Conservation (phyloP, 2,329 filamentous ascomycete species). For the Colletotrichum musae region DNA sequence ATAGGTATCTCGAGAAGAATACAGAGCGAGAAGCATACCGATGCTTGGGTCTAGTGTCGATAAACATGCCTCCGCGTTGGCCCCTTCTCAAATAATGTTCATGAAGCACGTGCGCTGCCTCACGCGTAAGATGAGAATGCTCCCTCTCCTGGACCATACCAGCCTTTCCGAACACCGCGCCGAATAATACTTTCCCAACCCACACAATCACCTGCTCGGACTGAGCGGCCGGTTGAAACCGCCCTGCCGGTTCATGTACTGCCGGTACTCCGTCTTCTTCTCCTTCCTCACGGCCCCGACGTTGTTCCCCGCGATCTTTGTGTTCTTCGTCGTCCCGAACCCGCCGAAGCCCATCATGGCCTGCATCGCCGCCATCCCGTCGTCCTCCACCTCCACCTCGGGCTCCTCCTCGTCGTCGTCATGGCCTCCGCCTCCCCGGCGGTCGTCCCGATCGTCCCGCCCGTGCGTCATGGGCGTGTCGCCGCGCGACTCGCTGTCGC, state of each 20-base stretch:
- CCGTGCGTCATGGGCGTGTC: conserved; percentile 40
- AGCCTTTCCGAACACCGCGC: background rate
- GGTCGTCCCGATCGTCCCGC: conserved; percentile 43
- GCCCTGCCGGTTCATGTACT: conserved; percentile 93
- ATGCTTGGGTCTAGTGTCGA: background rate
- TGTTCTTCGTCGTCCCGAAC: conserved; percentile 90
- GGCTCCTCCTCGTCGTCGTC: conserved; percentile 70
- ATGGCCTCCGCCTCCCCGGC: conserved; percentile 67
- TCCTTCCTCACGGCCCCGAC: conserved; percentile 87
- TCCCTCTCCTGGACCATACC: background rate
- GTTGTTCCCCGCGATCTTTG: conserved; percentile 90
- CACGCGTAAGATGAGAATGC: too few species aligned
- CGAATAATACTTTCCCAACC: background rate
- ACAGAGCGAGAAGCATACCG: background rate
- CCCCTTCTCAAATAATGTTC: background rate
- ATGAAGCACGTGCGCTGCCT: background rate
- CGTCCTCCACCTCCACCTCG: conserved; percentile 71
- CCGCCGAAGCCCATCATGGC: conserved; percentile 91
- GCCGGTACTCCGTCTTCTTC: conserved; percentile 94
- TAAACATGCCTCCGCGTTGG: background rate
- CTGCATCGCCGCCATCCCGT: conserved; percentile 80
- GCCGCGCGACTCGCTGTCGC: conserved; percentile 41
- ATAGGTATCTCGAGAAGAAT: conserved; percentile 27
- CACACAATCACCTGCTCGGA: conserved; percentile 58
- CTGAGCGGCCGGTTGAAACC: conserved; percentile 87